Percentiles rank a stretch among this genome's conserved stretches.
Evolutionary conservation across 768 basidiomycete genomes (phyloP).

Genomic region (Tylopilus rubrobrunneus): DNA sequence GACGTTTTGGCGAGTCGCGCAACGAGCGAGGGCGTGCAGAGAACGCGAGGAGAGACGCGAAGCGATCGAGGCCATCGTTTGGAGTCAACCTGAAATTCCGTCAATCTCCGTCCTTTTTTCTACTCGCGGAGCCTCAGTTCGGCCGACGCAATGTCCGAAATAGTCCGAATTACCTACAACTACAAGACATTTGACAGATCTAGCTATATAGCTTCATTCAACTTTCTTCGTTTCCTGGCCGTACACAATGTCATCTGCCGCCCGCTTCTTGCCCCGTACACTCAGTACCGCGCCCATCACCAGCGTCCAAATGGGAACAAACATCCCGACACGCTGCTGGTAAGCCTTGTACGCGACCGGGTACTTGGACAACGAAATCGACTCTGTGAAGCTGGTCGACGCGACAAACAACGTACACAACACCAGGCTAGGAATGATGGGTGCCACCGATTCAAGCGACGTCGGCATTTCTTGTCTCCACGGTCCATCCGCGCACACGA

Average conservation of each 20-base stretch:
- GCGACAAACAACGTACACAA: conserved; percentile 71
- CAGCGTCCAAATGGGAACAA: conserved; percentile 47
- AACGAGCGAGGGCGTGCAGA: conserved; percentile 64
- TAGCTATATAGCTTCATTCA: conserved; percentile 6
- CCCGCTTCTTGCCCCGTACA: conserved; percentile 34
- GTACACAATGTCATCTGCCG: conserved; percentile 42
- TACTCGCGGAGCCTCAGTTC: neutral
- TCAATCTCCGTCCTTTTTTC: conserved; percentile 9
- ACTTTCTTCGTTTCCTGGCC: conserved; percentile 32
- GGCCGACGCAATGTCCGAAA: conserved; percentile 16
- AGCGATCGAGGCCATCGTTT: conserved; percentile 57
- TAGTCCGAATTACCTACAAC: conserved; percentile 7
- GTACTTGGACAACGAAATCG: conserved; percentile 74
- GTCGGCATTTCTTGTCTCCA: conserved; percentile 21
- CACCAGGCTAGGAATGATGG: conserved; percentile 52
- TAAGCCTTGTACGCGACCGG: conserved; percentile 67
- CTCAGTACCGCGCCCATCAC: conserved; percentile 41
- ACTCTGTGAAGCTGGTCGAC: conserved; percentile 79
- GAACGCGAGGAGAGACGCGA: conserved; percentile 58
- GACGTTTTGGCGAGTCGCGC: conserved; percentile 42
- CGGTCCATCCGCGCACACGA: conserved; percentile 41
- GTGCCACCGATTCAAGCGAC: conserved; percentile 30
- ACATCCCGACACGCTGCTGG: conserved; percentile 78
- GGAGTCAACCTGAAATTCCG: neutral
- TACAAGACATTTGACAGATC: too few relatives aligned